Conservation (phyloP, 2,329 filamentous ascomycete genomes). For the Byssothecium circinans region DNA sequence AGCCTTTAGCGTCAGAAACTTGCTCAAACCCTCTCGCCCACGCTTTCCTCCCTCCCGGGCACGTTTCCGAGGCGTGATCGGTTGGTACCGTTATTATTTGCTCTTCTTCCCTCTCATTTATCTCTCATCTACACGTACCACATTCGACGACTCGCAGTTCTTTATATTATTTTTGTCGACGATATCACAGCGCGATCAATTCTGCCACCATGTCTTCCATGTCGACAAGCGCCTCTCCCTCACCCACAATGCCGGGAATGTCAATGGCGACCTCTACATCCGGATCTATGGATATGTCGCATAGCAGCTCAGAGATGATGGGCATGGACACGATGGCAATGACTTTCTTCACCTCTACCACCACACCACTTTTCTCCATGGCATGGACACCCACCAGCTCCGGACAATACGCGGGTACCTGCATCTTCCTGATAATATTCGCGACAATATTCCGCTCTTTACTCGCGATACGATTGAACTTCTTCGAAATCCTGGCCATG, state of each 20-base stretch:
- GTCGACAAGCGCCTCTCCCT: constrained; percentile 3
- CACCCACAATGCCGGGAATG: constrained; percentile 14
- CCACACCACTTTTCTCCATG: constrained; percentile 65
- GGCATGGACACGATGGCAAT: constrained; percentile 49
- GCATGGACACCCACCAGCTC: constrained; percentile 70
- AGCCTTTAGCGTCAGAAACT: not conserved
- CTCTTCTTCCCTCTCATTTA: too few species aligned
- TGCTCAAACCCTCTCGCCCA: not conserved
- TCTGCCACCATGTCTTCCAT: constrained; percentile 15
- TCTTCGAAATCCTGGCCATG: constrained; percentile 50
- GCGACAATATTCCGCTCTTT: constrained; percentile 68
- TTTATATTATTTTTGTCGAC: not conserved
- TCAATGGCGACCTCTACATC: constrained; percentile 13
- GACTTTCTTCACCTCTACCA: constrained; percentile 64
- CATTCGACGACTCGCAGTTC: not conserved
- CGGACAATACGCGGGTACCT: constrained; percentile 79
- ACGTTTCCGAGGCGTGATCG: too few species aligned
- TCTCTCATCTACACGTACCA: too few species aligned
- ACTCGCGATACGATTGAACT: constrained; percentile 63
- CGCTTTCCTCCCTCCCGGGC: not conserved
- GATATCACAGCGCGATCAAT: not conserved
- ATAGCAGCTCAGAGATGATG: constrained; percentile 11
- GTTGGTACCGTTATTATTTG: too few species aligned
- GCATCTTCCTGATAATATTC: constrained; percentile 64
- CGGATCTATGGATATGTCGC: not conserved